Conservation (phyloP, 140 eudicot genomes). For the Senecio squalidus region DNA sequence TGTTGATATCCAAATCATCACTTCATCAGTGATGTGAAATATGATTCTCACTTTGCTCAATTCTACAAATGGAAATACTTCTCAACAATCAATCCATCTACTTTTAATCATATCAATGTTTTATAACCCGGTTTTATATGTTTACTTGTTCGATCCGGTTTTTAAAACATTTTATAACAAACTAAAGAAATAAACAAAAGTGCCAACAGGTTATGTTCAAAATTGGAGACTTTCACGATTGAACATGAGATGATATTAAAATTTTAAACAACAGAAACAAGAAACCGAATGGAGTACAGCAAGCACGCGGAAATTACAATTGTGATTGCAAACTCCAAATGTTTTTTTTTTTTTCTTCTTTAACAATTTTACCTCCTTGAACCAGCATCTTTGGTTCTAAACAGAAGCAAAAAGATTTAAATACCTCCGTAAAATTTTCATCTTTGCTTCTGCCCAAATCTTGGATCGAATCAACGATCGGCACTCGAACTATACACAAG, state of each 20-base stretch:
- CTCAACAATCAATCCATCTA: conserved; percentile 2
- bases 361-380: too few relatives aligned
- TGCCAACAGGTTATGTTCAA: neutral
- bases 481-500: neutral
- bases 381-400: conserved; percentile 5
- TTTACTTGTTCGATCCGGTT: too few relatives aligned
- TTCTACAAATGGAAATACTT: conserved; percentile 12
- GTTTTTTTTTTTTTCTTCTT: neutral
- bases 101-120: conserved; percentile 5
- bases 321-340: conserved; percentile 13
- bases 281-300: neutral
- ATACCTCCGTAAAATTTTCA: neutral
- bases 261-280: conserved; percentile 9
- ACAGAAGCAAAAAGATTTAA: conserved; percentile 4
- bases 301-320: conserved; percentile 13
- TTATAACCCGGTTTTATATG: too few relatives aligned
- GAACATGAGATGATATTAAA: conserved; percentile 9
- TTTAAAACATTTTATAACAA: too few relatives aligned
- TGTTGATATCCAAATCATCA: conserved; percentile 18
- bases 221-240: neutral
- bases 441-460: conserved; percentile 13
- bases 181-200: neutral
- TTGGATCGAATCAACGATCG: neutral
- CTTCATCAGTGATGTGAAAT: conserved; percentile 27
- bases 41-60: conserved; percentile 25